Conservation (phyloP, 352 stramenopile genomes). For the Phytophthora aleatoria region DNA sequence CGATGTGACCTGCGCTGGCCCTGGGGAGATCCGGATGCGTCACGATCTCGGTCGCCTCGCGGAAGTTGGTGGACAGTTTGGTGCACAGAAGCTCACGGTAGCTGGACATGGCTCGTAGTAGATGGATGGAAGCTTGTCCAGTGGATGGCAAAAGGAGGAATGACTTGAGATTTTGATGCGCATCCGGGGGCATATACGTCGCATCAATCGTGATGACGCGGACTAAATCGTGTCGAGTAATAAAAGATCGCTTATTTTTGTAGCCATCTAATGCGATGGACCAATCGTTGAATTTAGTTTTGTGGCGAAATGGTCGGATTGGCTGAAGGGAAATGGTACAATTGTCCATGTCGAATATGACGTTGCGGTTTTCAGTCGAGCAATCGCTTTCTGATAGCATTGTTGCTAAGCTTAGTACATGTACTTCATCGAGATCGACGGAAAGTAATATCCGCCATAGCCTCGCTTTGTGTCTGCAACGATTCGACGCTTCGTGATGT, state of each 20-base stretch:
- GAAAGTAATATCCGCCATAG: too few relatives aligned
- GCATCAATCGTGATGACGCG: slow-evolving; percentile 19
- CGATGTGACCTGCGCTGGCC: slow-evolving; percentile 31
- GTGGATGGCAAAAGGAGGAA: slow-evolving; percentile 18
- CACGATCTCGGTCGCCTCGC: slow-evolving; percentile 37
- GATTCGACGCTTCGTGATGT: too few relatives aligned
- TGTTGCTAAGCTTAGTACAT: too few relatives aligned
- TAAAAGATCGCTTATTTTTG: slow-evolving; percentile 9
- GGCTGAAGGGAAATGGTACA: background rate
- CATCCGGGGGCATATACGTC: slow-evolving; percentile 3
- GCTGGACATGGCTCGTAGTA: slow-evolving; percentile 18
- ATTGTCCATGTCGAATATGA: slow-evolving; percentile 2
- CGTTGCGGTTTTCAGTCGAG: slow-evolving; percentile 8
- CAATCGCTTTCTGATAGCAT: too few relatives aligned
- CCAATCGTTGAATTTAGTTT: slow-evolving; percentile 15
- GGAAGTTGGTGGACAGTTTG: slow-evolving; percentile 49
- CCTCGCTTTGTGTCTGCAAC: too few relatives aligned
- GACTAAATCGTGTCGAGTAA: slow-evolving; percentile 25
- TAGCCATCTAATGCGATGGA: background rate
- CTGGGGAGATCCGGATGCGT: slow-evolving; percentile 28
- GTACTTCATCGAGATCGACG: too few relatives aligned
- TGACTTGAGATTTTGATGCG: slow-evolving; percentile 9
- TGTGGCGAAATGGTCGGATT: background rate
- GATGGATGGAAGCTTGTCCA: background rate
- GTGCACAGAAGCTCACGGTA: slow-evolving; percentile 38